Evolutionary conservation across 2,329 filamentous ascomycete species (phyloP).

Genomic region (Microcyclosporella mali): DNA sequence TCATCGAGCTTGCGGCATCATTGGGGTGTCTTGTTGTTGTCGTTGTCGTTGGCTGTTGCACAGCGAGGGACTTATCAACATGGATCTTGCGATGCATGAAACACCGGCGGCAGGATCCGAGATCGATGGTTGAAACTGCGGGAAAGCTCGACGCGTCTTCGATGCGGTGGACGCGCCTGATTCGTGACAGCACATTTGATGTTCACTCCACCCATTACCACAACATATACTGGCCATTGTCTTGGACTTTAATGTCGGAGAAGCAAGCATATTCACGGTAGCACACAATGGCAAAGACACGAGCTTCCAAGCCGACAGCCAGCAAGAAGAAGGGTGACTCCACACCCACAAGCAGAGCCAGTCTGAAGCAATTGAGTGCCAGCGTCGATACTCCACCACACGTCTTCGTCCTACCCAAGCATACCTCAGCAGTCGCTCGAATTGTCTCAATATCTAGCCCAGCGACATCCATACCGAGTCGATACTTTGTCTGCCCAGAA

Average conservation of each 20-base stretch:
- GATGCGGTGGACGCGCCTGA: conserved; percentile 6
- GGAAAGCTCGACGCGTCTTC: conserved; percentile 7
- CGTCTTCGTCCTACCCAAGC: conserved; percentile 53
- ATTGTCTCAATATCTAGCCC: conserved; percentile 53
- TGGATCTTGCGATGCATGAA: no score
- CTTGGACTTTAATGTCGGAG: conserved; percentile 1
- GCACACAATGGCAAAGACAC: conserved; percentile 22
- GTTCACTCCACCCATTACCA: not conserved
- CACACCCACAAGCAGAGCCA: conserved; percentile 9
- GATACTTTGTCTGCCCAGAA: conserved; percentile 55
- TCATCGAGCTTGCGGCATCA: not conserved
- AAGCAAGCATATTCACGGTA: conserved; percentile 1
- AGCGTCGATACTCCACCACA: conserved; percentile 42
- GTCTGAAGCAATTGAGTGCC: conserved; percentile 28
- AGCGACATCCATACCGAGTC: conserved; percentile 40
- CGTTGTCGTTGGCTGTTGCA: not conserved
- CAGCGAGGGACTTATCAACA: not conserved
- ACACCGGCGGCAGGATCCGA: not conserved
- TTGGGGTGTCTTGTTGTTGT: conserved; percentile 4
- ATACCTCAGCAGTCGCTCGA: conserved; percentile 46
- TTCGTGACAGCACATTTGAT: conserved; percentile 1
- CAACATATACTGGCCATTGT: not conserved
- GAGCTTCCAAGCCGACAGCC: conserved; percentile 23
- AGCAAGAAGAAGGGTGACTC: conserved; percentile 12
- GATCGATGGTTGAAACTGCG: no score